Evolutionary conservation across 352 stramenopile genomes (phyloP).

Genomic region (Phytophthora rubi): DNA sequence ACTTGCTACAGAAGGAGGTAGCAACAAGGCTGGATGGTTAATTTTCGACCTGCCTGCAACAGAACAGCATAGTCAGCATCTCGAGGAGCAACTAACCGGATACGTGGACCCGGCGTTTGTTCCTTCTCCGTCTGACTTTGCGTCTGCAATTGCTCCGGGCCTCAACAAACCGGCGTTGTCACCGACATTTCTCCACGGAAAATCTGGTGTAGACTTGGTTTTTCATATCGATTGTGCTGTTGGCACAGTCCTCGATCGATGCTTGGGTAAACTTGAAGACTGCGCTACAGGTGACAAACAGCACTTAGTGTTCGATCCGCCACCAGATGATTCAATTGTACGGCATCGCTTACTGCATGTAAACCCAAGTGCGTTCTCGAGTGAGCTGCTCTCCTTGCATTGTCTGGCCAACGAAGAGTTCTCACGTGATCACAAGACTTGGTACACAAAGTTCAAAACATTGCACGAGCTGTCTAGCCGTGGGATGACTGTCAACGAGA

Average conservation of each 20-base stretch:
- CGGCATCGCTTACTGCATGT: constrained; percentile 61
- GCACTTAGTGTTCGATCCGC: constrained; percentile 62
- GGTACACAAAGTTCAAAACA: constrained; percentile 61
- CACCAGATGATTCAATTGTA: constrained; percentile 51
- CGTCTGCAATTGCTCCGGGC: constrained; percentile 57
- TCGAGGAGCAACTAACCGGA: constrained; percentile 66
- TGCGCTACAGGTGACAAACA: constrained; percentile 40
- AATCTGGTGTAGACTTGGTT: constrained; percentile 75
- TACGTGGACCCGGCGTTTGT: constrained; percentile 53
- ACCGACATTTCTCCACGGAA: constrained; percentile 58
- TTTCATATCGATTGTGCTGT: constrained; percentile 63
- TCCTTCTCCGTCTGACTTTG: constrained; percentile 59
- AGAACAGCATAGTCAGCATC: constrained; percentile 40
- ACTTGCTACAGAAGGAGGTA: constrained; percentile 1
- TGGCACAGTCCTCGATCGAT: constrained; percentile 53
- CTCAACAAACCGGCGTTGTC: constrained; percentile 43
- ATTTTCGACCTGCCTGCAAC: constrained; percentile 71
- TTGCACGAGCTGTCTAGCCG: constrained; percentile 35
- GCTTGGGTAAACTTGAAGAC: constrained; percentile 67
- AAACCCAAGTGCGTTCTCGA: constrained; percentile 50
- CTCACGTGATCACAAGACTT: constrained; percentile 38
- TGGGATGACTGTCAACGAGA: constrained; percentile 36
- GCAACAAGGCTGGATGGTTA: constrained; percentile 55
- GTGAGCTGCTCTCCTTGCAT: constrained; percentile 65
- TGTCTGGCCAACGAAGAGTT: constrained; percentile 40